Evolutionary conservation across 208 protist species (phyloP).

Genomic region (Crithidia thermophila): DNA sequence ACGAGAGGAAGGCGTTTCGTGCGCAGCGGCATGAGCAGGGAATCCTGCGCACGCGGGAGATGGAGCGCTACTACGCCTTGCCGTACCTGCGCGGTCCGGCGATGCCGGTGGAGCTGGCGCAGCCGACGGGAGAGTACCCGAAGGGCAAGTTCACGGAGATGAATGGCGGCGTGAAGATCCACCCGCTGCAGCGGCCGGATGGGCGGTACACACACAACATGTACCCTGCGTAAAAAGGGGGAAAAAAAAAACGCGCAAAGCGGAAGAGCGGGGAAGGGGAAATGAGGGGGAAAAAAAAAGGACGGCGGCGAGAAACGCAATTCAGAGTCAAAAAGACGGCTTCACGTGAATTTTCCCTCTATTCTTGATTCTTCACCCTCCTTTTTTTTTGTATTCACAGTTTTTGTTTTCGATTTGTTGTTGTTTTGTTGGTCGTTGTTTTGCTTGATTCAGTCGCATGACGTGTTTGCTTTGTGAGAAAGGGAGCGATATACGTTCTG

Average conservation of each 20-base stretch:
- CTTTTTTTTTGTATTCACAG: slow-evolving; percentile 5
- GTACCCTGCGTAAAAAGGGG: slow-evolving; percentile 48
- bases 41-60: slow-evolving; percentile 61
- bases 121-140: slow-evolving; percentile 58
- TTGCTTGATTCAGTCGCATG: too few relatives aligned
- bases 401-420: background rate
- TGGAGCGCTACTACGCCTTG: slow-evolving; percentile 80
- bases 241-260: background rate
- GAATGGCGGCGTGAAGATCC: slow-evolving; percentile 39
- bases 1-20: slow-evolving; percentile 47
- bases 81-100: slow-evolving; percentile 61
- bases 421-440: slow-evolving; percentile 4
- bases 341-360: background rate
- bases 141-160: slow-evolving; percentile 66
- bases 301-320: too few relatives aligned
- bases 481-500: too few relatives aligned
- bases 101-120: slow-evolving; percentile 56
- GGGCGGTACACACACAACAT: slow-evolving; percentile 57
- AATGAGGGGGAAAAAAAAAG: too few relatives aligned
- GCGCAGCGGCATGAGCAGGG: slow-evolving; percentile 43
- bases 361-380: too few relatives aligned
- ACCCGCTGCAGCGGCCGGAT: slow-evolving; percentile 68
- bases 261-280: too few relatives aligned
- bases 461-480: too few relatives aligned
- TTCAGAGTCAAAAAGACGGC: too few relatives aligned